Evolutionary conservation across 2,329 filamentous ascomycete genomes (phyloP), one percentile per base, ranked within the genome.

Genomic region (Xylariaceae sp.): DNA sequence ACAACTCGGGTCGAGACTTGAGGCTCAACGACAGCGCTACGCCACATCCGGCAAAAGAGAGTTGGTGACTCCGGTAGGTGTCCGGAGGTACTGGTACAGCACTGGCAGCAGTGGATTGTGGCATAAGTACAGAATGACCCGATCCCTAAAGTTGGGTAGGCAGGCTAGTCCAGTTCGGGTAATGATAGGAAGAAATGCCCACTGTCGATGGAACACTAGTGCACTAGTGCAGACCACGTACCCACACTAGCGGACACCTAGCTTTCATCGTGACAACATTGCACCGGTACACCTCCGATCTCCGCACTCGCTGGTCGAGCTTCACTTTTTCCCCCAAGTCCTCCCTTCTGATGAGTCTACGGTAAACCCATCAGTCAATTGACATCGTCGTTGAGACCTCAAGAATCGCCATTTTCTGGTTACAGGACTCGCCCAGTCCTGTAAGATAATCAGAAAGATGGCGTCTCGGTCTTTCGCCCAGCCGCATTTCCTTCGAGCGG

Each of bases 391-490:
- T 57, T 55, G n/a, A 60, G 58, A 53, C 54, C 54, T 64, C 47
- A 62, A 67, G 67, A 64, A 63, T 59, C 55, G 63, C 58, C 66
- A 62, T 59, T 53, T 66, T 67, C 68, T 69, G 64, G 55, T 70
- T 67, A 66, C 63, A 64, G 61, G 62, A 53, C 51, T 65, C 67
- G 61, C 57, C 51, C 37, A 56, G 66, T 68, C 69, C 69, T 69
- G 61, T 50, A 67, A 54, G 34, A 61, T 62, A 63, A 67, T 67
- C 68, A 67, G 56, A 59, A 68, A 61, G 51, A 73, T 73, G 71
- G 71, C 70, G 42, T 70, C 68, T 64, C 71, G 70, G 51, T 62
- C 67, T 42, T 61, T 71, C 48, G 55, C 64, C 56, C 67, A 65
- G 35, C 59, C 67, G 62, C 66, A 64, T 63, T 63, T 65, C 65